Evolutionary conservation across 495 filamentous ascomycete genomes (phyloP).

Genomic region (Aspergillus egyptiacus): DNA sequence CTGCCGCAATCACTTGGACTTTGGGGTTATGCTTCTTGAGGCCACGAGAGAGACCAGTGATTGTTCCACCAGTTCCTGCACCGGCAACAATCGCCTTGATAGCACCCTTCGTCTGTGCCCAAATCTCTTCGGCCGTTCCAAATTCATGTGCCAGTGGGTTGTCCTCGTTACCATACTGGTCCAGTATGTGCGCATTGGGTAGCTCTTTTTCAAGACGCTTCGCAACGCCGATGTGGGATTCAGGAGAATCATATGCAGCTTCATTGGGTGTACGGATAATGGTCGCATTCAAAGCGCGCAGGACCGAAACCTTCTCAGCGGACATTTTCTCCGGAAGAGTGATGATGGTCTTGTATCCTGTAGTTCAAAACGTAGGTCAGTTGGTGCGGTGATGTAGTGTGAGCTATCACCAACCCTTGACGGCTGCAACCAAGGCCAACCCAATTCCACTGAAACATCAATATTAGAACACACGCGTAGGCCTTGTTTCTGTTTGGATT

Average conservation of each 20-base stretch:
- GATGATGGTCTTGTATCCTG: slow-evolving; percentile 92
- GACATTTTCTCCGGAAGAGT: slow-evolving; percentile 99
- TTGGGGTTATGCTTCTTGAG: slow-evolving; percentile 78
- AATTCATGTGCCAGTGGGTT: slow-evolving; percentile 93
- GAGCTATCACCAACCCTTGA: slow-evolving; percentile 58
- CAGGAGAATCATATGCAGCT: slow-evolving; percentile 87
- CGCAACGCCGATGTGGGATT: slow-evolving; percentile 95
- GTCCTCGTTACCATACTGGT: slow-evolving; percentile 89
- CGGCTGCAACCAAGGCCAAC: slow-evolving; percentile 83
- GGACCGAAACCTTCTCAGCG: slow-evolving; percentile 90
- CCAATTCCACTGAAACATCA: slow-evolving; percentile 70
- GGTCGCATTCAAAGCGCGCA: slow-evolving; percentile 88
- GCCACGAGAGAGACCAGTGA: slow-evolving; percentile 82
- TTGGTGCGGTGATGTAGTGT: neutral
- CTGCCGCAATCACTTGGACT: slow-evolving; percentile 83
- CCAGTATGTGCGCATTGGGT: slow-evolving; percentile 91
- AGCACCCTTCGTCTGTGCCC: slow-evolving; percentile 80
- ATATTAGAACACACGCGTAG: slow-evolving; percentile 17
- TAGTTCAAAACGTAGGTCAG: neutral
- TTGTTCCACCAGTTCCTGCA: slow-evolving; percentile 92
- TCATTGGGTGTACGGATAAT: slow-evolving; percentile 97
- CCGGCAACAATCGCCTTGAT: slow-evolving; percentile 85
- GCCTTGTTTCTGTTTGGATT: neutral
- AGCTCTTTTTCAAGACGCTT: slow-evolving; percentile 87
- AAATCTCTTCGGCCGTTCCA: slow-evolving; percentile 95